Evolutionary conservation across 441 rosid genomes (phyloP).

Genomic region (Brassica hybrid): DNA sequence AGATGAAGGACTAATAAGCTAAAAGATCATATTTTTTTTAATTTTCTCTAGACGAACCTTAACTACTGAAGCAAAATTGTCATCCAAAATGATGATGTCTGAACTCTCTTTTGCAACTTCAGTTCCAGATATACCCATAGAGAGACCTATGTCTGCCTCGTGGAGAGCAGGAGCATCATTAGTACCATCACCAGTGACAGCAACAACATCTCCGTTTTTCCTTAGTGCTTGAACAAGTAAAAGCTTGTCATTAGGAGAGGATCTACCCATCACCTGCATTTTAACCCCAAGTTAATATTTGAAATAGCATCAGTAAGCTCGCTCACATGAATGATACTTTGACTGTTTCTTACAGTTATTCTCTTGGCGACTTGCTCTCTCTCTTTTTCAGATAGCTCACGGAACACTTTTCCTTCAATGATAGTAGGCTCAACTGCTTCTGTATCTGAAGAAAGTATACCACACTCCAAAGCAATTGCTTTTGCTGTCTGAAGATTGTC

Average conservation of each 20-base stretch:
- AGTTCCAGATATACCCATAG: conserved; percentile 98
- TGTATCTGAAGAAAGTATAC: conserved; percentile 71
- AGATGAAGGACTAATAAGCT: conserved; percentile 23
- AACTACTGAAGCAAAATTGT: conserved; percentile 92
- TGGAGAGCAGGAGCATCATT: conserved; percentile 99
- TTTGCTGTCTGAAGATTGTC: conserved; percentile 96
- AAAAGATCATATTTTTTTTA: not conserved
- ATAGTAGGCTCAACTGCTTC: conserved; percentile 65
- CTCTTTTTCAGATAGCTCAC: conserved; percentile 74
- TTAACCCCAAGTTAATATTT: not conserved
- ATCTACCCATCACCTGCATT: conserved; percentile 94
- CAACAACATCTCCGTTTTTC: conserved; percentile 94
- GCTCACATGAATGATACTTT: conserved; percentile 3
- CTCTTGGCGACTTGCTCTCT: conserved; percentile 74
- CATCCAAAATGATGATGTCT: conserved; percentile 93
- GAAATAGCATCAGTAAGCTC: conserved; percentile 18
- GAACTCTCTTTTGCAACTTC: conserved; percentile 99
- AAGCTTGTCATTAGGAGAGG: conserved; percentile 94
- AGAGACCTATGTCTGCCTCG: conserved; percentile 98
- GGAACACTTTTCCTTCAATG: conserved; percentile 91
- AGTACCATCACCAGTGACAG: conserved; percentile 99
- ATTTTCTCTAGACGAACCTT: conserved; percentile 62
- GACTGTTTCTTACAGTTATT: conserved; percentile 55
- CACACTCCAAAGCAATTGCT: conserved; percentile 95
- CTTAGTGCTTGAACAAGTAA: conserved; percentile 95